Percentiles rank a stretch among this genome's conserved stretches.
Conservation (phyloP, 441 rosid species). For the Erodium texanum region DNA sequence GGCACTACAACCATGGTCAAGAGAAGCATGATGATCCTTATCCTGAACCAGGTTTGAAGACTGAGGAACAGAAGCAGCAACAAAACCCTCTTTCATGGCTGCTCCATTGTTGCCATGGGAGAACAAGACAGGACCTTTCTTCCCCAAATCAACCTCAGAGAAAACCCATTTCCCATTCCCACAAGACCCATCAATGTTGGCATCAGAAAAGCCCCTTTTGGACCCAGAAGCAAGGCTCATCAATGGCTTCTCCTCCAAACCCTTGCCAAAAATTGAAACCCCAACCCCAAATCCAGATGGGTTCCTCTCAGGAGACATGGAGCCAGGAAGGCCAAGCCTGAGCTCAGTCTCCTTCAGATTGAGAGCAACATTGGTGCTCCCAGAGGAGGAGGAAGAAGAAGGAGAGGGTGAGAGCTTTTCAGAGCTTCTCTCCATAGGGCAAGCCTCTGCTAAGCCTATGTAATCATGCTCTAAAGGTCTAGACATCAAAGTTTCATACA, state of each 20-base stretch:
- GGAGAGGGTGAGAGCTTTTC: not conserved
- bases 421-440: not conserved
- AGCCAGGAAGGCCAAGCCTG: conserved; percentile 61
- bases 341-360: conserved; percentile 54
- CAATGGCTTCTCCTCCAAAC: conserved; percentile 31
- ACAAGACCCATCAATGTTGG: conserved; percentile 30
- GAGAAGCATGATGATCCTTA: conserved; percentile 25
- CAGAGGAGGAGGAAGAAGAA: not conserved
- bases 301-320: conserved; percentile 39
- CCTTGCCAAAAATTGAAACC: conserved; percentile 43
- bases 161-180: conserved; percentile 34
- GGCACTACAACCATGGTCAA: conserved; percentile 29
- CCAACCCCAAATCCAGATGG: conserved; percentile 15
- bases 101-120: conserved; percentile 34
- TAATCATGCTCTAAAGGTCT: conserved; percentile 52
- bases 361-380: conserved; percentile 10
- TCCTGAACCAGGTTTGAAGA: conserved; percentile 33
- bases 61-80: conserved; percentile 16
- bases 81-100: conserved; percentile 17
- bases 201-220: conserved; percentile 57
- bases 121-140: conserved; percentile 34
- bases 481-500: conserved; percentile 37
- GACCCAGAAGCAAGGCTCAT: conserved; percentile 42
- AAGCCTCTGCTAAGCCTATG: conserved; percentile 32
- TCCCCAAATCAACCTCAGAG: conserved; percentile 35